phyloP scores from a whole-genome alignment of 495 filamentous ascomycete genomes.

The Aspergillus heteromorphus region DNA sequence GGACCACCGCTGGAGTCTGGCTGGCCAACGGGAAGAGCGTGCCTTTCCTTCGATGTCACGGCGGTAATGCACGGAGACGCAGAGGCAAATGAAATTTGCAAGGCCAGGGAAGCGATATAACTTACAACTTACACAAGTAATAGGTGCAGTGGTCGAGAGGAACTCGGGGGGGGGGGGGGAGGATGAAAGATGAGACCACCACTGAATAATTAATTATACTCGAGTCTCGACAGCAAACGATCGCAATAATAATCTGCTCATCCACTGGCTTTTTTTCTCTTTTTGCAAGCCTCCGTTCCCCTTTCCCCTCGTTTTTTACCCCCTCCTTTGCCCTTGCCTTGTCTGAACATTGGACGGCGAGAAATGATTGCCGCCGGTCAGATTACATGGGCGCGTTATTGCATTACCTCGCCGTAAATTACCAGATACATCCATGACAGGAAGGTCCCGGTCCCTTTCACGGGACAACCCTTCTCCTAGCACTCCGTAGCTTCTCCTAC shows the following conservation, averaged over 20 bases:
- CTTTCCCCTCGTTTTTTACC: background rate
- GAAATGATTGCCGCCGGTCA: background rate
- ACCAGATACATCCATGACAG: background rate
- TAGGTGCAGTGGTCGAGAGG: no score
- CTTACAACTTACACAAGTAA: no score
- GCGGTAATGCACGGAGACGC: background rate
- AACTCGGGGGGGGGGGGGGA: background rate
- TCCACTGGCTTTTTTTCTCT: no score
- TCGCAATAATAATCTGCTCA: no score
- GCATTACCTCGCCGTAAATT: background rate
- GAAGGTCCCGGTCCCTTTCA: background rate
- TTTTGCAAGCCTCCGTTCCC: background rate
- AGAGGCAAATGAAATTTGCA: background rate
- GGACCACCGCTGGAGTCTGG: conserved; percentile 6
- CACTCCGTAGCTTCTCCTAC: no score
- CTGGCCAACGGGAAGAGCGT: conserved; percentile 10
- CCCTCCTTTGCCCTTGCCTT: background rate
- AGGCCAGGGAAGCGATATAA: background rate
- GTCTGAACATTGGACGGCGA: background rate
- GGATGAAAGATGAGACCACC: background rate
- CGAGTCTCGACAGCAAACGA: no score
- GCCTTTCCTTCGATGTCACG: conserved; percentile 7
- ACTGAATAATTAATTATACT: no score
- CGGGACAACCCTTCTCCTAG: no score
- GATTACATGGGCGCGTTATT: background rate